Evolutionary conservation across 441 rosid species (phyloP).

Genomic region (Pelargonium citronellum): DNA sequence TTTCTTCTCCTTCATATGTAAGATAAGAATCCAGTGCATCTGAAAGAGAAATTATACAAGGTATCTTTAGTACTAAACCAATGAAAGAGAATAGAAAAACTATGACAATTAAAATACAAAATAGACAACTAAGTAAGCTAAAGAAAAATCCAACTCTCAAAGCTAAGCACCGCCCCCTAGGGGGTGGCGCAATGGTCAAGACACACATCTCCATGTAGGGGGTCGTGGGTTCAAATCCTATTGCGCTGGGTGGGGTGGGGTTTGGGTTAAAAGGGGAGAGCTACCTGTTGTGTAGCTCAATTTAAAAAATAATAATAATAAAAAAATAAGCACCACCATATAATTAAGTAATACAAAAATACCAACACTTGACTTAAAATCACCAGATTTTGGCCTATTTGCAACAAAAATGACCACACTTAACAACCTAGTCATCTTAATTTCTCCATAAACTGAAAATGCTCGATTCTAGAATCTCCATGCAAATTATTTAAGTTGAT

Average conservation of each 20-base stretch:
- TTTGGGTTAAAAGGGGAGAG: no score
- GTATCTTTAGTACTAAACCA: background rate
- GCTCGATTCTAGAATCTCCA: background rate
- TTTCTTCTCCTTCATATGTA: constrained; percentile 4
- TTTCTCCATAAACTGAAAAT: constrained; percentile 1
- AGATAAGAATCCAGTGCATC: constrained; percentile 11
- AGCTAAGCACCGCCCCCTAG: background rate
- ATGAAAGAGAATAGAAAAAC: background rate
- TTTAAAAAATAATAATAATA: no score
- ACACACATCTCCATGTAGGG: no score
- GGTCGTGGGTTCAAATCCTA: no score
- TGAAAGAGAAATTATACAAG: constrained; percentile 1
- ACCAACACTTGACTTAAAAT: background rate
- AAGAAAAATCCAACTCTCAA: background rate
- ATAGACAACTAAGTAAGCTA: background rate
- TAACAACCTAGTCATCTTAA: background rate
- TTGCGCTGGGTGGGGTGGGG: no score
- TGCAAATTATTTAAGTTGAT: background rate
- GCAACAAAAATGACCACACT: background rate
- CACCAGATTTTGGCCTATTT: background rate
- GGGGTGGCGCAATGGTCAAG: no score
- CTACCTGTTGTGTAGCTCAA: no score
- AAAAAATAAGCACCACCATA: constrained; percentile 1
- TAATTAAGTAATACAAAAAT: background rate
- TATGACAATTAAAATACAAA: background rate